Base-by-base conservation (phyloP, 306 rosid genomes). In the Lotus japonicus region DNA sequence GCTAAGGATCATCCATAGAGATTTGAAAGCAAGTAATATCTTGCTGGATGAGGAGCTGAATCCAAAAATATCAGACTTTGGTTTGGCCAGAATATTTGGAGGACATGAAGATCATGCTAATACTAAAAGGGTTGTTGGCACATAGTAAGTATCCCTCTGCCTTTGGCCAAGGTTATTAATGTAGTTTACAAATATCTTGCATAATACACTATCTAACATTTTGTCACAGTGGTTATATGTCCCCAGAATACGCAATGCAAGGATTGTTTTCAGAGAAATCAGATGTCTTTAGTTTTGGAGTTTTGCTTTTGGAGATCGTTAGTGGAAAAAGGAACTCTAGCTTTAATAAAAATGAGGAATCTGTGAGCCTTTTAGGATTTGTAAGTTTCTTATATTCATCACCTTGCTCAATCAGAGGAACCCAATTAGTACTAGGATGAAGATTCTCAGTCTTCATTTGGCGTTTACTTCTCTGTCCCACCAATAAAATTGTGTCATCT, bases 311-410 rank as follows among this genome's bases (percentile, higher is more conserved):
- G 4, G 84, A 80, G 36, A 75, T 70, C 58, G 23, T 75, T 9
- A 76, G 81, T 0, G 85, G 79, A 42, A 77, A 49, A 61, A 77
- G 76, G 61, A 77, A 77, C 36, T 56, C 69, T 21, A 81, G 79
- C 59, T 81, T 72, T 59, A 56, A 73, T 9, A 38, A 61, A 1
- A 45, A 80, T 67, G 73, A 72, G 3, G 35, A 49, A 0, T 18
- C 61, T 64, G 72, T 68, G 55, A 72, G 73, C 35, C 82, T 81
- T 9, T 3, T 81, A 61, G 85, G 73, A 81, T 73, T 61, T 72
- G 79, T 77, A 15, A 67, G 79, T 55, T 7, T 48, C 4, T 46
- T n/a, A n/a, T n/a, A n/a, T n/a, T n/a, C n/a, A n/a, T n/a, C n/a
- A n/a, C n/a, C n/a, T n/a, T n/a, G n/a, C n/a, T n/a, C n/a, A n/a